Evolutionary conservation across 2,329 filamentous ascomycete species (phyloP).

Genomic region (Didymellaceae sp.): DNA sequence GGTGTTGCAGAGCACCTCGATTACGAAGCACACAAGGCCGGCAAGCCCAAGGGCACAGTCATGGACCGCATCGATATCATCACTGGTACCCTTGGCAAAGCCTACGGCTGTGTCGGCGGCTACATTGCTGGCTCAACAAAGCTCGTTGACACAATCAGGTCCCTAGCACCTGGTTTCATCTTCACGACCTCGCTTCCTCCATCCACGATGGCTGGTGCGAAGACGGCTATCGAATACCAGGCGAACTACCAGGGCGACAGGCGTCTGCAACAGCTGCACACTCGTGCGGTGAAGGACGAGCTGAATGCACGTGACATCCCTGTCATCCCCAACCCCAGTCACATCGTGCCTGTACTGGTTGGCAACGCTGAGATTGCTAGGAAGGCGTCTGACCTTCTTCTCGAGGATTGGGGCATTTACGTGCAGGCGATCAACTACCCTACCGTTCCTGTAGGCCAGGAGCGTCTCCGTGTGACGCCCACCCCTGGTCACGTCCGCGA

Average conservation of each 20-base stretch:
- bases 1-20: slow-evolving; percentile 98
- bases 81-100: slow-evolving; percentile 95
- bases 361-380: slow-evolving; percentile 94
- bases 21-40: slow-evolving; percentile 81
- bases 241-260: slow-evolving; percentile 84
- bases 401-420: slow-evolving; percentile 91
- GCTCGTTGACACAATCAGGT: slow-evolving; percentile 91
- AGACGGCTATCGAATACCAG: slow-evolving; percentile 92
- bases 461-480: slow-evolving; percentile 92
- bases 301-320: slow-evolving; percentile 83
- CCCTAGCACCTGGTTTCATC: slow-evolving; percentile 95
- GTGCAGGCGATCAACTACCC: slow-evolving; percentile 99
- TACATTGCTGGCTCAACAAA: slow-evolving; percentile 92
- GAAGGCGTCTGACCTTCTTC: slow-evolving; percentile 87
- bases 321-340: slow-evolving; percentile 95
- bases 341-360: slow-evolving; percentile 93
- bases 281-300: slow-evolving; percentile 88
- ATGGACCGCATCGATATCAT: slow-evolving; percentile 99
- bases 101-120: slow-evolving; percentile 95
- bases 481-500: slow-evolving; percentile 89
- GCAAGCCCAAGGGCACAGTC: slow-evolving; percentile 78
- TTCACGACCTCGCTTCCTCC: slow-evolving; percentile 97
- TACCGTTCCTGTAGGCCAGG: slow-evolving; percentile 96
- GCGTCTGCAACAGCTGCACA: slow-evolving; percentile 93
- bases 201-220: slow-evolving; percentile 94